phyloP scores from a whole-genome alignment of 2,329 filamentous ascomycete species.

The Colletotrichum lentis region DNA sequence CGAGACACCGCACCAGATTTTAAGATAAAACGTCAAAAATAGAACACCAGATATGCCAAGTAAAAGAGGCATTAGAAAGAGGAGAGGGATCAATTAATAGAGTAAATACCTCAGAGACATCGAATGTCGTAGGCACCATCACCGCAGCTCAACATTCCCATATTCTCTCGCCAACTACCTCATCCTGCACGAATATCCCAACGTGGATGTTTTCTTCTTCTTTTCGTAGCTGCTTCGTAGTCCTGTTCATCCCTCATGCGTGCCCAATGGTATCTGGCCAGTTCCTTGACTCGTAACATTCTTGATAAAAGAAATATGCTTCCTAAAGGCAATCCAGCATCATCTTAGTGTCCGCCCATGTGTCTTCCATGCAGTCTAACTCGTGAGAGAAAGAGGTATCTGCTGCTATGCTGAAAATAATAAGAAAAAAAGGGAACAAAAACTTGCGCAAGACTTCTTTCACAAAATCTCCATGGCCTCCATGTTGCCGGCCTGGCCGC shows the following conservation, averaged over 20 bases:
- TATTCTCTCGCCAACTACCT: too few relatives aligned
- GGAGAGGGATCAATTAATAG: not conserved
- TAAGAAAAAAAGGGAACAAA: not conserved
- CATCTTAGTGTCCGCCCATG: not conserved
- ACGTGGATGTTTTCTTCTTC: too few relatives aligned
- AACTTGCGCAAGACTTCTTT: conserved; percentile 27
- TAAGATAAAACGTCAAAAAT: not conserved
- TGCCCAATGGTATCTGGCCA: conserved; percentile 30
- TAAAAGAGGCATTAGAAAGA: not conserved
- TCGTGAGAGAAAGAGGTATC: conserved; percentile 13
- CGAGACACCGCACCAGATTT: not conserved
- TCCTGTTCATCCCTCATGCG: conserved; percentile 31
- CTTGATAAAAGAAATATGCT: conserved; percentile 9
- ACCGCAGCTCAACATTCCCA: not conserved
- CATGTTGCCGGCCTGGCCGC: conserved; percentile 52
- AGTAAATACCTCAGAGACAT: not conserved
- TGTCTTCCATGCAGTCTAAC: conserved; percentile 20
- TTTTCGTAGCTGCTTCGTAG: not conserved
- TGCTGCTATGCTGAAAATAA: conserved; percentile 28
- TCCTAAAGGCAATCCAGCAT: not conserved
- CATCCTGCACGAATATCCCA: not conserved
- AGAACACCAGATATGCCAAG: not conserved
- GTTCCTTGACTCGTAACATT: conserved; percentile 20
- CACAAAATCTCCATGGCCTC: conserved; percentile 60
- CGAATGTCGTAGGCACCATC: not conserved